Conservation (phyloP, 1,139 yeast species). For the Yamadazyma oceani region DNA sequence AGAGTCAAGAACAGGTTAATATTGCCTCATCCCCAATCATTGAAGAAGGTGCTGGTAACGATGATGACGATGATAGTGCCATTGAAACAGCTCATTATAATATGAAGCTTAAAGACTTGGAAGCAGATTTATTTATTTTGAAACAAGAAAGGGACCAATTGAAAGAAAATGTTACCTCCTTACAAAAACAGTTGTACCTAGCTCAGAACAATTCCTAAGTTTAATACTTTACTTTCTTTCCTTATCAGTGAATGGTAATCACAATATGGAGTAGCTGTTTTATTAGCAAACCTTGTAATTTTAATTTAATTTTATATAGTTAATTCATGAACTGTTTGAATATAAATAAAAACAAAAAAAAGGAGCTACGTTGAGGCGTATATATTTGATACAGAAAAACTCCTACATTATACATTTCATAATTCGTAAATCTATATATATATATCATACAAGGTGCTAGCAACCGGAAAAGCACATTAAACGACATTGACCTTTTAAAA, state of each 20-base stretch:
- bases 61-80: constrained; percentile 48
- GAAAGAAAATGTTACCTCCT: constrained; percentile 58
- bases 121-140: constrained; percentile 78
- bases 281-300: constrained; percentile 2
- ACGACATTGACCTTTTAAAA: no score
- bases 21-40: constrained; percentile 12
- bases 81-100: constrained; percentile 67
- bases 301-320: not conserved
- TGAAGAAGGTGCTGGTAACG: constrained; percentile 37
- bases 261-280: no score
- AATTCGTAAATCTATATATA: constrained; percentile 11
- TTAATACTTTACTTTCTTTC: no score
- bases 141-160: constrained; percentile 83
- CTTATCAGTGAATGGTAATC: no score
- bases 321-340: no score
- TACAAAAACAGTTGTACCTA: constrained; percentile 58
- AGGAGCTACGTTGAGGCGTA: no score
- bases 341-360: no score
- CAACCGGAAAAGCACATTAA: no score
- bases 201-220: constrained; percentile 14
- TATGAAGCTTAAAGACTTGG: constrained; percentile 75
- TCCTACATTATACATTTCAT: constrained; percentile 9
- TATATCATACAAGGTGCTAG: not conserved
- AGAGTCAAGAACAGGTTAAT: constrained; percentile 16
- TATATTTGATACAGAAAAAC: no score